Conservation (phyloP, 306 rosid species). For the Bauhinia variegata region DNA sequence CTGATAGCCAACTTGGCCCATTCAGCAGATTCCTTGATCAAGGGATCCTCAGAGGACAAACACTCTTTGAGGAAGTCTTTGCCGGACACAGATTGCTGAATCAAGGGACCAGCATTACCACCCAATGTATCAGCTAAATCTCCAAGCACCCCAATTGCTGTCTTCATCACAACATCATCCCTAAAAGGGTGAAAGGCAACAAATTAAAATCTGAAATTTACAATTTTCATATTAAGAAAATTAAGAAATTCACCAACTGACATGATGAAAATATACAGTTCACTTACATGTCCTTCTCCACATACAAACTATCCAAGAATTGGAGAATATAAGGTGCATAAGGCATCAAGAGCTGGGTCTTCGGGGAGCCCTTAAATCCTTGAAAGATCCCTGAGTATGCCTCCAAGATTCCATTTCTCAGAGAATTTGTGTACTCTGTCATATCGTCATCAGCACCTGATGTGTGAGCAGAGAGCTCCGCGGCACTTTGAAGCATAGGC, state of each 20-base stretch:
- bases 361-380: constrained; percentile 89
- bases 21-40: constrained; percentile 86
- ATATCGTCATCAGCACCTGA: constrained; percentile 81
- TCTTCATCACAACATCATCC: constrained; percentile 85
- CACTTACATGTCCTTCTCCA: constrained; percentile 87
- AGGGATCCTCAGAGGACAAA: constrained; percentile 77
- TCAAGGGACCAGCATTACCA: constrained; percentile 65
- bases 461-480: constrained; percentile 80
- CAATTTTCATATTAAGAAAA: not conserved
- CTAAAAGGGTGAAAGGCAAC: constrained; percentile 41
- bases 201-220: constrained; percentile 11
- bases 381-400: constrained; percentile 94
- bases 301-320: constrained; percentile 84
- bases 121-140: constrained; percentile 92
- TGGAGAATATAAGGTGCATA: constrained; percentile 84
- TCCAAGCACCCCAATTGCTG: constrained; percentile 93
- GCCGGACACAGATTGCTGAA: constrained; percentile 86
- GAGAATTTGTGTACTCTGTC: constrained; percentile 85
- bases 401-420: constrained; percentile 92
- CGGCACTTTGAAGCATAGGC: constrained; percentile 99
- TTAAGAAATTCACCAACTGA: not conserved
- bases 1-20: constrained; percentile 91
- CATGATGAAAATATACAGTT: not conserved
- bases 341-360: constrained; percentile 86
- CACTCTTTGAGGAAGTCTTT: constrained; percentile 85